phyloP scores from a whole-genome alignment of 352 stramenopile species.

The Phytopythium kandeliae region DNA sequence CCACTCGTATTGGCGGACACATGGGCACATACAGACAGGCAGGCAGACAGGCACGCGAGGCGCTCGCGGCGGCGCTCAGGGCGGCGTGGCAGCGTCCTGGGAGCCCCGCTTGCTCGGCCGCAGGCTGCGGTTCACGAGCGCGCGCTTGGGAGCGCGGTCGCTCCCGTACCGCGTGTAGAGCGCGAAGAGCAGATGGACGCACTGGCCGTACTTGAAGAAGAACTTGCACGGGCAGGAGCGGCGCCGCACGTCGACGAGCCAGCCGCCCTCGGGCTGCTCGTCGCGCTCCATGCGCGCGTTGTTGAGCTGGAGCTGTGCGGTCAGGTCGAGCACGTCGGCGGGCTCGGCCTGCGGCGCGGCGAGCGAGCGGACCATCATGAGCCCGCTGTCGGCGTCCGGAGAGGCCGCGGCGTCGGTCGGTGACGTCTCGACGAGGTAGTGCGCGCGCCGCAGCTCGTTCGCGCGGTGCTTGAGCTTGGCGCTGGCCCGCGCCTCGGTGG shows the following conservation, averaged over 20 bases:
- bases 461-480: not conserved
- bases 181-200: slow-evolving; percentile 4
- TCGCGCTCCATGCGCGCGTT: slow-evolving; percentile 6
- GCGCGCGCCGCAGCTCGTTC: not conserved
- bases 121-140: not conserved
- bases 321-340: slow-evolving; percentile 2
- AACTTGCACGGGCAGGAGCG: slow-evolving; percentile 4
- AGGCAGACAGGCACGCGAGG: too few relatives aligned
- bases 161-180: not conserved
- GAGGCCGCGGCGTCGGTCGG: too few relatives aligned
- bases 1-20: too few relatives aligned
- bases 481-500: not conserved
- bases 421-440: not conserved
- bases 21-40: too few relatives aligned
- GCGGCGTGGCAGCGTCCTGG: not conserved
- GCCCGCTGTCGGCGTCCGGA: not conserved
- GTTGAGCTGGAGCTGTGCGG: slow-evolving; percentile 1
- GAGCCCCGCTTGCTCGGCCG: not conserved
- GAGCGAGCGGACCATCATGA: not conserved
- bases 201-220: slow-evolving; percentile 4
- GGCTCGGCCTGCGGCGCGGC: not conserved
- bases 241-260: not conserved
- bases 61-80: not conserved
- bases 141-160: not conserved
- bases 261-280: slow-evolving; percentile 1